A percentile compares a stretch with the other conserved stretches of the same genome.
These are phyloP conservation scores for Tricholomella constricta DNA, from an alignment of 768 basidiomycete species.

Conservation along the genomic window DNA sequence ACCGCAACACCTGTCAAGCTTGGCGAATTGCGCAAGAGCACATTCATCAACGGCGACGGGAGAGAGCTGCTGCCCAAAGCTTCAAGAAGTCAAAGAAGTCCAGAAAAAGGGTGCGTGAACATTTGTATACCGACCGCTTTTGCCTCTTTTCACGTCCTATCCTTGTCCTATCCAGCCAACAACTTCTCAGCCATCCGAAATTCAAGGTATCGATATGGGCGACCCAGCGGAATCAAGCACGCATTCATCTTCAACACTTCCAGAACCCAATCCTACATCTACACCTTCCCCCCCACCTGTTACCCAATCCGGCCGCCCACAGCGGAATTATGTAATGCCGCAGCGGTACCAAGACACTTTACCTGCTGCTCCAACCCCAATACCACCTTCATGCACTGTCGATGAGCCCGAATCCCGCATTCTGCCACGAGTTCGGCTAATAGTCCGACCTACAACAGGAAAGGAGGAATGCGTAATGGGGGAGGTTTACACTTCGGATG, in stretches of 20 bases:
- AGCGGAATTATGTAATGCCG: slow-evolving; percentile 12
- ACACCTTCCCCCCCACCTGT: slow-evolving; percentile 12
- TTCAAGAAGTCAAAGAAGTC: background rate
- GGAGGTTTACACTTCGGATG: slow-evolving; percentile 20
- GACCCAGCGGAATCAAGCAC: too few relatives aligned
- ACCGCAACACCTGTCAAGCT: background rate
- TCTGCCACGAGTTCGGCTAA: slow-evolving; percentile 14
- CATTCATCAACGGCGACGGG: background rate
- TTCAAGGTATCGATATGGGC: background rate
- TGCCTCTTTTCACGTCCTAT: too few relatives aligned
- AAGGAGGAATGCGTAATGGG: slow-evolving; percentile 17
- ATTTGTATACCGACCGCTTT: background rate
- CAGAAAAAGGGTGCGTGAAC: background rate
- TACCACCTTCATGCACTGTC: background rate
- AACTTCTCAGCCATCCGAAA: background rate
- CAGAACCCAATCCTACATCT: slow-evolving; percentile 1
- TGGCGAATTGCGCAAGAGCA: background rate
- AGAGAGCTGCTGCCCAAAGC: background rate
- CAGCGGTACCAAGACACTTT: slow-evolving; percentile 12
- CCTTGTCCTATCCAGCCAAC: too few relatives aligned
- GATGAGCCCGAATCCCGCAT: background rate
- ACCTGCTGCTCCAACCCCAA: slow-evolving; percentile 7
- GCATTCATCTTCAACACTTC: too few relatives aligned
- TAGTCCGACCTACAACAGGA: too few relatives aligned
- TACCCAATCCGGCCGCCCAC: slow-evolving; percentile 17